phyloP scores from a whole-genome alignment of 208 protist genomes.

The Leishmania mexicana region DNA sequence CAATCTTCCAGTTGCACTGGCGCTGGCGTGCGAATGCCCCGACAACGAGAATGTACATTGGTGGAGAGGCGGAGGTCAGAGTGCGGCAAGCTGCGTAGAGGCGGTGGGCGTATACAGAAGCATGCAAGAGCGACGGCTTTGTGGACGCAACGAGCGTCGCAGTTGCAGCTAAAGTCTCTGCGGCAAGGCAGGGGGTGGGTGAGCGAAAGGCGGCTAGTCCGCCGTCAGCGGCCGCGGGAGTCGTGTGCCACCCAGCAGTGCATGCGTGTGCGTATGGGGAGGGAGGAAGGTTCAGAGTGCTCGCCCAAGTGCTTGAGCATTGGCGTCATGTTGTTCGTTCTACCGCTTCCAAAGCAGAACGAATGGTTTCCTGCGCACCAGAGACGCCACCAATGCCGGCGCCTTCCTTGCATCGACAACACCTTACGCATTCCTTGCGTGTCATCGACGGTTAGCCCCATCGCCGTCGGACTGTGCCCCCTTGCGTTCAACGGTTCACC shows the following conservation, averaged over 20 bases:
- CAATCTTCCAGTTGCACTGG: neutral
- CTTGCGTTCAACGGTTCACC: neutral
- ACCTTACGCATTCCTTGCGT: no score
- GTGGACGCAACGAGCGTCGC: neutral
- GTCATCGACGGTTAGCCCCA: no score
- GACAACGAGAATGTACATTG: neutral
- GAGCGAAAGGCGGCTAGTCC: neutral
- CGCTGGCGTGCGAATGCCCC: neutral
- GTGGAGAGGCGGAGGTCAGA: no score
- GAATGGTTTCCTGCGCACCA: no score
- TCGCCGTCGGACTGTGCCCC: no score
- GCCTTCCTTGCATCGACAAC: no score
- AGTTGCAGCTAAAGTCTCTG: neutral
- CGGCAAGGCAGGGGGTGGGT: neutral
- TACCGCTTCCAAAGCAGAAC: no score
- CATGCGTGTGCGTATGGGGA: neutral
- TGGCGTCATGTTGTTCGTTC: no score
- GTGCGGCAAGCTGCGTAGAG: no score
- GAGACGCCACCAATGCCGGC: no score
- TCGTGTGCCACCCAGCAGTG: neutral
- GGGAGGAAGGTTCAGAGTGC: neutral
- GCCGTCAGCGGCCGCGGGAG: neutral
- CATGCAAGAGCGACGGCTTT: no score
- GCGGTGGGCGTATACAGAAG: neutral
- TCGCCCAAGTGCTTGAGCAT: neutral